Percentiles rank a stretch among this genome's conserved stretches.
Evolutionary conservation across 805 yeast genomes (phyloP).

Genomic region (Tetrapisispora iriomotensis): DNA sequence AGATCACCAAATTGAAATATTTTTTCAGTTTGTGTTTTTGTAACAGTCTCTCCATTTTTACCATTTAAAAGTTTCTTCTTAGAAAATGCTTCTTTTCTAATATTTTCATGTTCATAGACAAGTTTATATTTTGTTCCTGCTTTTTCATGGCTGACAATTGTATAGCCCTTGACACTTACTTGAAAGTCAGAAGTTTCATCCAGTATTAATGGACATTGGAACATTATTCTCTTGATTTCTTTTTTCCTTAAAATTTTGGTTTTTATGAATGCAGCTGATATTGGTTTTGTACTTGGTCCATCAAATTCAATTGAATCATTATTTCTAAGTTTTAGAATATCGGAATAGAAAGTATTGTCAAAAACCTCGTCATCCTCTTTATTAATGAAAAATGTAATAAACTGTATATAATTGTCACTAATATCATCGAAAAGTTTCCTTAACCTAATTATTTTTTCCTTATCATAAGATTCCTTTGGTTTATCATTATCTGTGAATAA

Average conservation of each 20-base stretch:
- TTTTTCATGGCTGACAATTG: constrained; percentile 48
- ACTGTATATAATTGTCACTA: constrained; percentile 40
- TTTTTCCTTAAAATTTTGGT: constrained; percentile 44
- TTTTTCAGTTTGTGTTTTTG: constrained; percentile 24
- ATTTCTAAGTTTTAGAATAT: constrained; percentile 34
- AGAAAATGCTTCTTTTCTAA: constrained; percentile 42
- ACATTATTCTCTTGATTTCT: constrained; percentile 54
- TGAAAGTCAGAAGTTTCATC: constrained; percentile 37
- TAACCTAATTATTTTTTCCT: constrained; percentile 36
- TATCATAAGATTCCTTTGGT: constrained; percentile 40
- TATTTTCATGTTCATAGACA: constrained; percentile 46
- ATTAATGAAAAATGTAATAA: constrained; percentile 54
- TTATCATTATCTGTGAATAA: constrained; percentile 67
- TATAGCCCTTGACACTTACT: constrained; percentile 64
- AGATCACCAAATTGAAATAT: constrained; percentile 42
- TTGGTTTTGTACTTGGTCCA: constrained; percentile 36
- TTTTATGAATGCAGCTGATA: constrained; percentile 35
- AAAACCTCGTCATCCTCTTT: constrained; percentile 30
- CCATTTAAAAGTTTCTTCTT: constrained; percentile 33
- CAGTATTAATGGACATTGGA: constrained; percentile 50
- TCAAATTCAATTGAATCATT: constrained; percentile 18
- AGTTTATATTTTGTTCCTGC: constrained; percentile 37
- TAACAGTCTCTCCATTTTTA: constrained; percentile 37
- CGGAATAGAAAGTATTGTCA: constrained; percentile 41
- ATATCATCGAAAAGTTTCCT: constrained; percentile 48